phyloP scores from a whole-genome alignment of 441 rosid species.

The Manihot esculenta region DNA sequence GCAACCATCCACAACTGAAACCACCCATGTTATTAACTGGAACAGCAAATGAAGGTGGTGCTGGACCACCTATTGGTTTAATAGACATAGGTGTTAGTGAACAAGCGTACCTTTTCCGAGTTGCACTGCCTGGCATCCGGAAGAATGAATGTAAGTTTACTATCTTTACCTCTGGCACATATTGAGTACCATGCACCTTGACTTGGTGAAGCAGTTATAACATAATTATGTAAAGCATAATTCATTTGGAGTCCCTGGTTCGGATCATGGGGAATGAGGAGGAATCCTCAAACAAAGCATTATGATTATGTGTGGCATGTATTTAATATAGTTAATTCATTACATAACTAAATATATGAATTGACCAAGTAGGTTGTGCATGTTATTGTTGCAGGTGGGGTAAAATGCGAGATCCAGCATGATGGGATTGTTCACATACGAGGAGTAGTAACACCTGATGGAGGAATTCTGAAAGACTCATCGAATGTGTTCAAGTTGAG shows the following conservation, averaged over 20 bases:
- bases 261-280: not conserved
- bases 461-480: constrained; percentile 34
- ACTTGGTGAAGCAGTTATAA: not conserved
- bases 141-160: constrained; percentile 52
- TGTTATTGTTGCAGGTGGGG: constrained; percentile 40
- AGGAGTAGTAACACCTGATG: constrained; percentile 46
- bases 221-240: not conserved
- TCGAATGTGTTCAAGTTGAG: constrained; percentile 42
- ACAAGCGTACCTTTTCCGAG: constrained; percentile 64
- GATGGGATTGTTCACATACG: constrained; percentile 57
- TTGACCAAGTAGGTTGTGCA: constrained; percentile 11
- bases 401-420: constrained; percentile 51
- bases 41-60: constrained; percentile 48
- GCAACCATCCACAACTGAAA: constrained; percentile 34
- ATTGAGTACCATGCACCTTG: not conserved
- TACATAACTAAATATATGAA: not conserved
- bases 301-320: not conserved
- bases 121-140: constrained; percentile 63
- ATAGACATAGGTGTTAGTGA: constrained; percentile 67
- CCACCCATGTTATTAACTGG: constrained; percentile 45
- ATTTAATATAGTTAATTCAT: not conserved
- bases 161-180: not conserved
- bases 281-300: not conserved
- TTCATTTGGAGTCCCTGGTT: not conserved
- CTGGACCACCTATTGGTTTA: constrained; percentile 58